Base-by-base conservation (phyloP, 805 yeast species). In the Hemisphaericaspora nanyangensis region DNA sequence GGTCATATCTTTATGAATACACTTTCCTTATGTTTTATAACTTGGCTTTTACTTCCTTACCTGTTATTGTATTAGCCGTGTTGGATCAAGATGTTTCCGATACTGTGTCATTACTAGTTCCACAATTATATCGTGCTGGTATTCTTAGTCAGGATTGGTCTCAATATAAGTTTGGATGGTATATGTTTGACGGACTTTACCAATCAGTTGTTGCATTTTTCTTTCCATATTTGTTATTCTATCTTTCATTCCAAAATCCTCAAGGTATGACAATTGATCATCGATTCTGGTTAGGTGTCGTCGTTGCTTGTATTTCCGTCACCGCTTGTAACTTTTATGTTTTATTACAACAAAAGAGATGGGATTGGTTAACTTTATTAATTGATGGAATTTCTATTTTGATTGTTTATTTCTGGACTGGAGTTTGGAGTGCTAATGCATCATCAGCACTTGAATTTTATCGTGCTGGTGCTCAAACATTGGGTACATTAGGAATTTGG, bases 1-100 rank as follows among this genome's bases (percentile, higher is more conserved):
- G 89, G 25, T 73, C 89, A 2, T 85, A 84, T 54, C 65, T 84
- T 54, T 84, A 78, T 51, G 91, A 85, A 60, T 85, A 77, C 61
- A 85, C 95, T 17, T 82, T 76, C 55, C 71, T 85, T 61, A 81
- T 83, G 77, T 76, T 85, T 55, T 85, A 80, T 70, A 85, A 85
- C 57, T 72, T 85, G 67, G 87, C 88, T 4, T 85, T 85, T 53
- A 85, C 93, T 1, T 84, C 93, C 7, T 60, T 84, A 42, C 91
- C 95, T 4, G 85, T 85, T 33, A 82, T 85, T 35, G 71, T 81
- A 46, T 61, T 85, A 58, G 93, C 85, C 13, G 72, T 81, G 22
- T 62, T 83, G 31, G 95, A 85, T 57, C 91, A 85, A 56, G 93
- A 85, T 59, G 84, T 85, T 19, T 66, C 77, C 17, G 87, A 79